A percentile compares a stretch with the other conserved stretches of the same genome.
phyloP scores from a whole-genome alignment of 805 yeast genomes.

The Yamadazyma philogaea region DNA sequence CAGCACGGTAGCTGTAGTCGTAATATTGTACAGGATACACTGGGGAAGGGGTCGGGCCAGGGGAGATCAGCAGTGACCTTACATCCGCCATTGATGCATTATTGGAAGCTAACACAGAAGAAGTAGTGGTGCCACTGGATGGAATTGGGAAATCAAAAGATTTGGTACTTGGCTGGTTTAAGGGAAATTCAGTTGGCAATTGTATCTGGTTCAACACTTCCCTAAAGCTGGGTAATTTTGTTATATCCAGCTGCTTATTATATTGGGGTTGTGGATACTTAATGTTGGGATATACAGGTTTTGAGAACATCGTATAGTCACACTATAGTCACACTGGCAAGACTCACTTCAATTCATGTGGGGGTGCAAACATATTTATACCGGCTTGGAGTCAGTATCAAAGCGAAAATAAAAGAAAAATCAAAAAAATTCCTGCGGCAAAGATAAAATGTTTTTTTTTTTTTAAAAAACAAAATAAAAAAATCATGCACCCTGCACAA shows the following conservation, averaged over 20 bases:
- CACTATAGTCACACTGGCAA: no score
- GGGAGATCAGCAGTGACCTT: conserved; percentile 1
- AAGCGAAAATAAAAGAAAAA: background rate
- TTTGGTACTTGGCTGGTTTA: conserved; percentile 9
- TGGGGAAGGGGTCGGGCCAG: conserved; percentile 9
- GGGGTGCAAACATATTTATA: conserved; percentile 4
- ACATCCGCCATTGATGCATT: background rate
- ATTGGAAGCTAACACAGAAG: background rate
- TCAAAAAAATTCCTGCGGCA: conserved; percentile 1
- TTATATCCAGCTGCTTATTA: conserved; percentile 6
- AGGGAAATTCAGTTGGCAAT: conserved; percentile 19
- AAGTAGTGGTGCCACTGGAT: background rate
- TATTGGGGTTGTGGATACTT: conserved; percentile 18
- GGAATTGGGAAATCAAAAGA: no score
- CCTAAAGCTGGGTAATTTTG: conserved; percentile 29
- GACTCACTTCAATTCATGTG: background rate
- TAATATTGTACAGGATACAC: conserved; percentile 14
- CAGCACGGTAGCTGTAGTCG: conserved; percentile 5
- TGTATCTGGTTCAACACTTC: conserved; percentile 34
- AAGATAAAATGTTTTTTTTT: conserved; percentile 1
- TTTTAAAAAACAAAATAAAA: no score
- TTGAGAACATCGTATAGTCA: conserved; percentile 13
- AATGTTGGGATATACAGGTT: conserved; percentile 16
- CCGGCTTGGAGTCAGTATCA: background rate
- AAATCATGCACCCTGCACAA: conserved; percentile 3